Base-by-base conservation (phyloP, 495 filamentous ascomycete species). In the Staphylotrichum tortipilum region DNA sequence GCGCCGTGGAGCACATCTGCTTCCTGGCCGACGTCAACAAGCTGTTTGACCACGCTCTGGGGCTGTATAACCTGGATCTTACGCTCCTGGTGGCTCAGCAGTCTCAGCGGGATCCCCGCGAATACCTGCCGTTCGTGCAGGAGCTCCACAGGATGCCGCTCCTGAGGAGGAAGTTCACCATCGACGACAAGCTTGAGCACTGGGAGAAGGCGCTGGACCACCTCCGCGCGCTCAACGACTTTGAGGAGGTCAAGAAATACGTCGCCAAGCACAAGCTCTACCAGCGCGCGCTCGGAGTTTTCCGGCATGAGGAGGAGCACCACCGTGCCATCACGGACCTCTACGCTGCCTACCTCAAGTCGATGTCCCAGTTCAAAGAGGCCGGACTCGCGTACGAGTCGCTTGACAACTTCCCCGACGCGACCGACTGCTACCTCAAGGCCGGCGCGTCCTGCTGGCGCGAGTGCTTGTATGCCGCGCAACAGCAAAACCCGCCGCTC, bases 111-210 rank as follows among this genome's bases (percentile, higher is more conserved):
- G 92, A 98, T 55, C 92, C 92, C 14, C 75, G 90, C 53, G 92
- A 98, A 69, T 98, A 98, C 56, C 78, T 98, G 15, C 94, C 92
- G 12, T 95, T 95, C 65, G 77, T 97, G 35, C 88, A 94, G 60
- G 82, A 80, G 18, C 76, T 96, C 8, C 88, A 95, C 61, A 73
- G 82, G 44, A 73, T 92, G 60, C 65, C 82, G 0, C 69, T 77
- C 18, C 65, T 82, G 15, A 79, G 87, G 17, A 79, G 85, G 26
- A 77, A 82, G 35, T 96, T 86, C 55, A 79, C 81, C 34, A 95
- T 98, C 43, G 92, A 97, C 64, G 82, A 97, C 62, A 79, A 91
- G 53, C 80, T 98, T 4, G 76, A 76, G 6, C 81, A 88, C 11
- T 78, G 78, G 48, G 59, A 68, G 15, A 96, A 94, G 70, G 92